Evolutionary conservation across 371 early-diverging fungal species (phyloP).

Genomic region (Scutellospora calospora): DNA sequence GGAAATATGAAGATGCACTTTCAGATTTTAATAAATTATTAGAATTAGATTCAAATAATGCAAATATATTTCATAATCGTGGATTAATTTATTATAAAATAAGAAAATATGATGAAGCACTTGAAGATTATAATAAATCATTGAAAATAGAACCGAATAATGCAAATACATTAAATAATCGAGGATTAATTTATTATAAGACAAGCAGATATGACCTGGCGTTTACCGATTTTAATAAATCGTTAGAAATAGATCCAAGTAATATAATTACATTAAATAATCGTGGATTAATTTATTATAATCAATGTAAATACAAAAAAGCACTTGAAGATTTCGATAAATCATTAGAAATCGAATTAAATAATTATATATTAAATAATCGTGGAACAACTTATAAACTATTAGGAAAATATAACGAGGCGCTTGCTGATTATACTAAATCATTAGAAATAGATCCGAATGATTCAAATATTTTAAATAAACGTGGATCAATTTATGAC

Average conservation of each 20-base stretch:
- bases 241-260: neutral
- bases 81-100: constrained; percentile 17
- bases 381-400: constrained; percentile 2
- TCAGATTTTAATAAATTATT: neutral
- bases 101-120: constrained; percentile 8
- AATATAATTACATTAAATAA: neutral
- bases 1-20: neutral
- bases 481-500: constrained; percentile 8
- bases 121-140: constrained; percentile 19
- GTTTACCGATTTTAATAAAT: constrained; percentile 23
- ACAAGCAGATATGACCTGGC: neutral
- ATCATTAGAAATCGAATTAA: constrained; percentile 1
- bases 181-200: neutral
- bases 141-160: constrained; percentile 28
- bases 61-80: neutral
- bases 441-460: neutral
- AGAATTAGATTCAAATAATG: neutral
- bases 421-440: constrained; percentile 6
- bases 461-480: neutral
- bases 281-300: constrained; percentile 9
- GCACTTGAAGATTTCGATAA: constrained; percentile 18
- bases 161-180: neutral
- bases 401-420: constrained; percentile 11
- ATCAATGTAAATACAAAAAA: neutral
- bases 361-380: neutral